Base-by-base conservation (phyloP, 2,329 filamentous ascomycete species). In the Pyricularia sp. region DNA sequence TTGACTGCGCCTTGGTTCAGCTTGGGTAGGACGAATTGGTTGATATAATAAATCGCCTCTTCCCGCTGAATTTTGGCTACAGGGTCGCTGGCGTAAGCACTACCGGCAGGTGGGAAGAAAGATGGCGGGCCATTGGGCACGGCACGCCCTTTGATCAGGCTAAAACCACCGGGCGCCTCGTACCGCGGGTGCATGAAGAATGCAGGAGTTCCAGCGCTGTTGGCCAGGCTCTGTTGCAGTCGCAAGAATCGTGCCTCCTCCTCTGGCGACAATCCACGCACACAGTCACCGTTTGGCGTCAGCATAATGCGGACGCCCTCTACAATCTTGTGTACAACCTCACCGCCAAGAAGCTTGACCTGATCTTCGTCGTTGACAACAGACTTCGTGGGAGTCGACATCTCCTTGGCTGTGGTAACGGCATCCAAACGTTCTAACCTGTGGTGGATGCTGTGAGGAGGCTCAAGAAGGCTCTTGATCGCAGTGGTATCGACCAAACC, bases 201-300 rank as follows among this genome's bases (percentile, higher is more conserved):
- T 3, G 85, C 84, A 0, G 87, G 86, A 67, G 82, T 82, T 65
- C 81, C 79, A 17, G 83, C 82, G 55, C 81, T 79, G 10, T 77
- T 75, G 2, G 84, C 83, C 64, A 92, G 79, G 7, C 80, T 79
- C 65, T 83, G 81, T 77, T 94, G 92, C 5, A 94, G 83, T 67
- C 87, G 83, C 12, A 94, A 80, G 72, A 91, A 94, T 4, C 85
- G 84, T 42, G 89, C 82, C 75, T 94, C 91, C 71, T 94, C 88
- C 61, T 90, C 86, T 4, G 84, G 79, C 1, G 84, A 88, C 68
- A 95, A 79, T 69, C 91, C 90, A 72, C 90, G 88, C n/a, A 94
- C 82, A 75, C 90, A 92, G 71, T 92, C 89, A 12, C 92, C 91
- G 71, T 90, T 88, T 0, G 91, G 90, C 0, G 91, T 93, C 68